Conservation (phyloP, 108 stramenopile genomes). For the Epithemia pelagica region DNA sequence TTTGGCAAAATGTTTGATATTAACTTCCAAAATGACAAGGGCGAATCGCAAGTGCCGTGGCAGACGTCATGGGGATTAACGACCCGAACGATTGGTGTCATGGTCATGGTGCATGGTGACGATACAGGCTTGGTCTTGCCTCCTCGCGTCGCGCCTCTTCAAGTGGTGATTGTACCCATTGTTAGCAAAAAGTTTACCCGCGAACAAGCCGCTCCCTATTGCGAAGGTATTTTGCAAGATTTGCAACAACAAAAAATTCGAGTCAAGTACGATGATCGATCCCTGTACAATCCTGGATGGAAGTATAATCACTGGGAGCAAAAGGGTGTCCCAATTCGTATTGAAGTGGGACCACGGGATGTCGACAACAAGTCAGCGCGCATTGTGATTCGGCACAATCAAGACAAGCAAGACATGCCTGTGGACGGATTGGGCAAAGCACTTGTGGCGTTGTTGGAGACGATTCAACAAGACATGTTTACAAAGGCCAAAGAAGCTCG, state of each 20-base stretch:
- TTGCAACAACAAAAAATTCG: constrained; percentile 69
- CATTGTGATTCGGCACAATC: constrained; percentile 82
- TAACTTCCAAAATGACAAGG: constrained; percentile 91
- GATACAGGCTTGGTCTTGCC: constrained; percentile 98
- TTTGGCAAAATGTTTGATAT: constrained; percentile 99
- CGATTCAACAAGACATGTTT: constrained; percentile 91
- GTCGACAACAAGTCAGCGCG: constrained; percentile 77
- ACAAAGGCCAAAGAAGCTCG: constrained; percentile 81
- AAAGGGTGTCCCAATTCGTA: constrained; percentile 98
- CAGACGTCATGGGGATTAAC: constrained; percentile 99
- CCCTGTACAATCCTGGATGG: constrained; percentile 97
- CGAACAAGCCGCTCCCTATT: constrained; percentile 65
- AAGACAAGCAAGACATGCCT: constrained; percentile 76
- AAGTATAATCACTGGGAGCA: constrained; percentile 99
- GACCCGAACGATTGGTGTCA: constrained; percentile 97
- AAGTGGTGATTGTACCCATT: constrained; percentile 96
- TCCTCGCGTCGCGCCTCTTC: constrained; percentile 91
- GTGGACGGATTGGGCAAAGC: constrained; percentile 60
- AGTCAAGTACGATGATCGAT: constrained; percentile 89
- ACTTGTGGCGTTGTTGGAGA: constrained; percentile 60
- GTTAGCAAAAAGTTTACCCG: constrained; percentile 76
- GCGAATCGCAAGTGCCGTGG: constrained; percentile 85
- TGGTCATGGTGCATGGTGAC: constrained; percentile 99
- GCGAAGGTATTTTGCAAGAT: constrained; percentile 53
- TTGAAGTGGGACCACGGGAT: constrained; percentile 98